Base-by-base conservation (phyloP, 2,329 filamentous ascomycete species). In the Orbilia blumenaviensis region DNA sequence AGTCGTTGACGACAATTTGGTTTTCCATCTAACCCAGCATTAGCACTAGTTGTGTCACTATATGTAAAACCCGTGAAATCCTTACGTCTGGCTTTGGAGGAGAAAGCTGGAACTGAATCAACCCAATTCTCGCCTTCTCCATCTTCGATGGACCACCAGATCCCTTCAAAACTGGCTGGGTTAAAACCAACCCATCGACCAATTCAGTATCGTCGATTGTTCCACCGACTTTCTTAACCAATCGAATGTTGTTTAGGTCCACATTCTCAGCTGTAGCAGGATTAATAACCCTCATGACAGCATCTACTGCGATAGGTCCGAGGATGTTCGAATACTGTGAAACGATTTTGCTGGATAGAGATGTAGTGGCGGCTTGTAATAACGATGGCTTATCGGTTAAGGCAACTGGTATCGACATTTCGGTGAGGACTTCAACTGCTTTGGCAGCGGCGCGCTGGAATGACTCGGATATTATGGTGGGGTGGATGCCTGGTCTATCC, bases 191-290 rank as follows among this genome's bases (percentile, higher is more conserved):
- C 29, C 95, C 95, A 81, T 99, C 95, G 38, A 98, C 89, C 86
- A 99, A 91, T 85, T 99, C 95, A 82, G 93, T 97, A 82, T 99
- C 95, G 82, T 99, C 95, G 83, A 99, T 98, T 42, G 96, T 98
- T 77, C 95, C 95, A 81, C 95, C 95, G 68, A 96, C 91, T 85
- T 97, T 98, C 88, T 98, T 98, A 81, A 99, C 88, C 80, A 98
- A 95, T 79, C 95, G 89, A 78, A 99, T 97, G 84, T 98, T 97
- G 83, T 92, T 93, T 73, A 99, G 87, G 81, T 99, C 95, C 67
- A 97, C 95, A 79, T 99, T 99, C 79, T 97, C 92, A 66, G 95
- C 94, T 21, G 91, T 97, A 86, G 94, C 96, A 76, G 94, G 87
- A 82, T 99, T 94, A 84, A 99, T 97, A 66, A 94, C 93, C 86